Base-by-base conservation (phyloP, 495 filamentous ascomycete genomes). In the Halenospora varia region DNA sequence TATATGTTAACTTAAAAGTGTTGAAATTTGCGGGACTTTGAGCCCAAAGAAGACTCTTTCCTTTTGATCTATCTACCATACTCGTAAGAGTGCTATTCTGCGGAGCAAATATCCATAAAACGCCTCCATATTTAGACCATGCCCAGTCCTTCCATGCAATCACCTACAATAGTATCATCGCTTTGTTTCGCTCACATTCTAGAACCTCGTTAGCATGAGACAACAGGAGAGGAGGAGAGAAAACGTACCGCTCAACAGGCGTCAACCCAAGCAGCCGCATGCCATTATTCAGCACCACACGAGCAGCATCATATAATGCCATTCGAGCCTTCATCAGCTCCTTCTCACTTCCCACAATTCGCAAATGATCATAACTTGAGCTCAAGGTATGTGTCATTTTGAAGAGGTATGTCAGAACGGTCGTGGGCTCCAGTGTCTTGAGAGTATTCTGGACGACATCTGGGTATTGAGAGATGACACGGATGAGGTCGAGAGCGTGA, bases 341-440 rank as follows among this genome's bases (percentile, higher is more conserved):
- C 15, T 78, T 79, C 66, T 81, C 80, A 64, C 83, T 89, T 46
- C 88, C 88, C 11, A 93, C 80, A 22, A 96, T 87, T 66, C 88
- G 80, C 26, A 96, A 78, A 3, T 88, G 81, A 63, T 92, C 90
- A 68, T 94, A 96, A 68, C 86, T 88, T 39, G 85, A 88, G 75
- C 88, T 92, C 53, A 96, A 71, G 50, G 84, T 77, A 68, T 94
- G 90, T 0, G 89, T 95, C 86, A 96, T 87, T 72, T 84, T 86
- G 77, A 93, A 93, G 45, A 96, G 81, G 72, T 94, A 96, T 10
- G 84, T 85, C 26, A 96, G 74, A 49, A 95, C 72, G 0, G 83
- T 85, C 9, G 80, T 79, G 6, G 85, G 85, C 67, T 88, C 85
- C 4, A 83, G 75, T 0, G 83, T 85, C 65, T 80, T 82, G 20